These are phyloP conservation scores for Atkinsonella texensis DNA, from an alignment of 2,329 filamentous ascomycete species.

Conservation along the genomic window DNA sequence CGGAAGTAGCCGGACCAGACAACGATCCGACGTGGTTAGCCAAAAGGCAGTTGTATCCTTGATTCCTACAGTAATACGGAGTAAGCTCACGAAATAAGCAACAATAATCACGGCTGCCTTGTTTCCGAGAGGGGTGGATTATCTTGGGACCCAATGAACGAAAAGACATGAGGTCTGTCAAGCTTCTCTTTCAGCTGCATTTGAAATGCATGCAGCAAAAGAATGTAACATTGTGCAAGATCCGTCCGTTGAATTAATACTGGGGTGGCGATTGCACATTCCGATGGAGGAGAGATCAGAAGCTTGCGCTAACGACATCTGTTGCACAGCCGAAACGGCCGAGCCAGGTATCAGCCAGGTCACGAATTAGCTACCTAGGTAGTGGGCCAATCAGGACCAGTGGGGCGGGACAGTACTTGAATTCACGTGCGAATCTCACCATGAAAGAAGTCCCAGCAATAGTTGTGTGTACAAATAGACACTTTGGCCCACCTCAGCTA, in stretches of 20 bases:
- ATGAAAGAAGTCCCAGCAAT: too few relatives aligned
- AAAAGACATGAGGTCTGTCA: not conserved
- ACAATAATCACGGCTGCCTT: not conserved
- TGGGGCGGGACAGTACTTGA: too few relatives aligned
- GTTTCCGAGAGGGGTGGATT: not conserved
- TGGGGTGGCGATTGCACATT: not conserved
- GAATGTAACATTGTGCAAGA: not conserved
- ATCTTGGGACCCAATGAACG: not conserved
- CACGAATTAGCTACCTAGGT: too few relatives aligned
- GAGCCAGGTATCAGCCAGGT: not conserved
- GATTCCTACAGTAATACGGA: too few relatives aligned
- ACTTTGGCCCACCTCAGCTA: too few relatives aligned
- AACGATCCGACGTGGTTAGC: not conserved
- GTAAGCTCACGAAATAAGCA: not conserved
- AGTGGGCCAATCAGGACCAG: too few relatives aligned
- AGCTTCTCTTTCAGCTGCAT: not conserved
- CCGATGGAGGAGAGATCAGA: not conserved
- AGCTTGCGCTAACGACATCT: constrained; percentile 1
- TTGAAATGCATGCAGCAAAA: not conserved
- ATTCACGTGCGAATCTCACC: too few relatives aligned
- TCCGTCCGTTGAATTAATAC: not conserved
- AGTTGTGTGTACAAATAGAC: too few relatives aligned
- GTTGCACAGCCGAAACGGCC: not conserved
- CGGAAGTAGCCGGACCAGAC: constrained; percentile 1
- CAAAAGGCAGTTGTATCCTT: not conserved